Evolutionary conservation across 2,329 filamentous ascomycete genomes (phyloP), one percentile per base, ranked within the genome.

Genomic region (Trichoderma sp.): DNA sequence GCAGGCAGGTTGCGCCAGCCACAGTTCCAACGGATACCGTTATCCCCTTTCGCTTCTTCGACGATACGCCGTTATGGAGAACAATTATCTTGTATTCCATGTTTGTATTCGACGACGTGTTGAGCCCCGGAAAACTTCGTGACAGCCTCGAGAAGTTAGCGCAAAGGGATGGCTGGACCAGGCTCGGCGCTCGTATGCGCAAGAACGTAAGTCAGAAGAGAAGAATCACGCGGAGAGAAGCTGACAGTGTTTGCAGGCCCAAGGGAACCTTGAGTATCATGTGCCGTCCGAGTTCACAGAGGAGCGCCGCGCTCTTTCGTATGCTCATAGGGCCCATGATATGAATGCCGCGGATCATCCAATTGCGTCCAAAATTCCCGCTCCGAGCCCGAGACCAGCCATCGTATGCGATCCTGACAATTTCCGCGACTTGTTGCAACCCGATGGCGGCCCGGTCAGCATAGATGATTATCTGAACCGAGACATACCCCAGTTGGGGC

Each of bases 21-120:
- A 50, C 5, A 6, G 47, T 50, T 3, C 47, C 47, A 24, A 50
- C 47, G 5, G 47, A 50, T 26, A 50, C 24, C 6, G 19, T 50
- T 3, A 28, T 50, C 10, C 47, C 47, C 14, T 50, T 50, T 50
- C 47, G 47, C 24, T 50, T 50, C 47, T 50, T 50, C 15, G 47
- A 50, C 15, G 47, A 50, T 24, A 50, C 47, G 21, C 47, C 47
- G 3, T 10, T 50, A 50, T 50, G 47, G 47, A 24, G 9, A 10
- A n/a, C 47, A 24, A 10, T 24, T 10, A 28, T 50, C 6, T 14
- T 50, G 24, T 50, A 50, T 50, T 50, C 47, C 6, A 50, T 50
- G 47, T 50, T 54, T 7, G 51, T 54, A 73, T 56, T 44, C 10
- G 39, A 56, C 43, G 54, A 56, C n/a, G 34, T 56, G 7, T 24